Evolutionary conservation across 176 grass and related monocot species (phyloP).

Genomic region (Stipa capillata): DNA sequence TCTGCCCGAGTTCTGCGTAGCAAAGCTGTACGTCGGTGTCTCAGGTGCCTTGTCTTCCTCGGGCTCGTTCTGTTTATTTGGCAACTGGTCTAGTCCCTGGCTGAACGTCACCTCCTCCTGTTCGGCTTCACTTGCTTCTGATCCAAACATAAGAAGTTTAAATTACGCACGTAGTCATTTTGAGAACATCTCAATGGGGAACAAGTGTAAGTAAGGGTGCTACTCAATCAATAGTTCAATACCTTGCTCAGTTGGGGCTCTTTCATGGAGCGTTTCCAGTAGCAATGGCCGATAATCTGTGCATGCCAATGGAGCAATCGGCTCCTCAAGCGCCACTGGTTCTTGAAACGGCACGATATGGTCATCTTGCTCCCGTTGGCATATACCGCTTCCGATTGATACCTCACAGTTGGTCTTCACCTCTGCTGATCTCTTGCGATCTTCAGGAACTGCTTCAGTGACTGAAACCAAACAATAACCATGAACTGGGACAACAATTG

Average conservation of each 20-base stretch:
- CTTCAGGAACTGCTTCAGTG: constrained; percentile 32
- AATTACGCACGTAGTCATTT: background rate
- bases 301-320: background rate
- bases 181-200: background rate
- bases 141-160: background rate
- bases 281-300: constrained; percentile 19
- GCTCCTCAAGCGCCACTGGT: background rate
- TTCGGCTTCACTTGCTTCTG: constrained; percentile 17
- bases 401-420: constrained; percentile 49
- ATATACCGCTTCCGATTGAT: constrained; percentile 81
- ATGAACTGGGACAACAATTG: background rate
- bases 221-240: background rate
- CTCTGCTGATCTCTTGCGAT: constrained; percentile 36
- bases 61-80: constrained; percentile 24
- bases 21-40: constrained; percentile 52
- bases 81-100: background rate
- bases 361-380: constrained; percentile 43
- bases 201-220: background rate
- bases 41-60: constrained; percentile 56
- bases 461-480: background rate
- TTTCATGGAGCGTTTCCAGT: constrained; percentile 7
- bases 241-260: constrained; percentile 27
- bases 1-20: constrained; percentile 32
- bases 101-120: background rate
- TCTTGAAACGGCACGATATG: constrained; percentile 21